Conservation (phyloP, 768 basidiomycete genomes). For the Agrocybe chaxingu region DNA sequence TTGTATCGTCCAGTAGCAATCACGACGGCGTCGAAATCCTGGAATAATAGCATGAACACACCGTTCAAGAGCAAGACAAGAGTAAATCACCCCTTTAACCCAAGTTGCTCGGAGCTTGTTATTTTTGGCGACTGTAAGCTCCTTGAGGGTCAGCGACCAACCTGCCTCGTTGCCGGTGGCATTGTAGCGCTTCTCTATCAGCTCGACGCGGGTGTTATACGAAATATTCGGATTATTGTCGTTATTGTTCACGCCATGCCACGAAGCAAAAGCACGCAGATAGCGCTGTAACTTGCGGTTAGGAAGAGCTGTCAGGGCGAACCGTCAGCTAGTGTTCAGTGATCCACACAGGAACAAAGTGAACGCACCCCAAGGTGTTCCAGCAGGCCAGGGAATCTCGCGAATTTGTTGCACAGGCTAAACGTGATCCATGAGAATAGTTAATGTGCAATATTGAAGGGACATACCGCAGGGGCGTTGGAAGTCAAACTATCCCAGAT, state of each 20-base stretch:
- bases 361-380: slow-evolving; percentile 29
- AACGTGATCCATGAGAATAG: background rate
- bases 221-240: slow-evolving; percentile 34
- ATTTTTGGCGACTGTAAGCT: slow-evolving; percentile 16
- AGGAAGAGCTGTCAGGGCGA: slow-evolving; percentile 23
- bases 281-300: slow-evolving; percentile 33
- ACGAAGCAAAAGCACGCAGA: slow-evolving; percentile 38
- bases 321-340: background rate
- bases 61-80: background rate
- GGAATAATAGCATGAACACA: slow-evolving; percentile 7
- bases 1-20: slow-evolving; percentile 32
- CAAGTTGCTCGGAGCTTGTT: slow-evolving; percentile 29
- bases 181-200: slow-evolving; percentile 35
- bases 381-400: slow-evolving; percentile 28
- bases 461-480: slow-evolving; percentile 31
- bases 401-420: slow-evolving; percentile 28
- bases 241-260: slow-evolving; percentile 38
- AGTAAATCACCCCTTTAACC: slow-evolving; percentile 28
- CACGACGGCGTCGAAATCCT: slow-evolving; percentile 34
- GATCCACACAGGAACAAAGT: background rate
- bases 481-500: slow-evolving; percentile 32
- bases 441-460: background rate
- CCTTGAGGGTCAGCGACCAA: slow-evolving; percentile 32
- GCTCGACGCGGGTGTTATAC: slow-evolving; percentile 49
- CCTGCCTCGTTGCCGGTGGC: slow-evolving; percentile 25